Base-by-base conservation (phyloP, 2,329 filamentous ascomycete species). In the Cladobotryum protrusum region DNA sequence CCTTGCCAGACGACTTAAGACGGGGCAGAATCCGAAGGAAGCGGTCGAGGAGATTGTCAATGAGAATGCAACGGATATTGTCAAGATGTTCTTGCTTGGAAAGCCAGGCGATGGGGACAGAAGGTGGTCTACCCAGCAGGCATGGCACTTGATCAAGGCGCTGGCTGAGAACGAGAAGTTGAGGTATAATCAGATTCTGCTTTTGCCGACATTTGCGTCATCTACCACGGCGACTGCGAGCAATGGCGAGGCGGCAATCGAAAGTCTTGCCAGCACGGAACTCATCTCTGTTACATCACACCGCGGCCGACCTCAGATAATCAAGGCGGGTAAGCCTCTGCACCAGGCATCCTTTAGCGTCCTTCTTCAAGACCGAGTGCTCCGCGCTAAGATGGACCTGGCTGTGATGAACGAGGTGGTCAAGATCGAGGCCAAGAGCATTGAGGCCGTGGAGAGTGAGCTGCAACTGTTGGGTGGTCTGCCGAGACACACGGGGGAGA, bases 21-120 rank as follows among this genome's bases (percentile, higher is more conserved):
- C 86, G 1, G 92, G 93, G 14, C 90, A 96, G 65, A 86, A 79
- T 2, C 93, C 93, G 1, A 79, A 77, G 55, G 78, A 86, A 57
- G 93, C 93, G 3, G 85, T 96, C 2, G 75, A 83, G 18, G 90
- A 96, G 56, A 97, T 99, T 54, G 86, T 96, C 48, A 84, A 89
- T 48, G 89, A 96, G 63, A 87, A 86, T 15, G 87, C 90, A 1
- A 88, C 87, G 0, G 93, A 97, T 63, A 91, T 97, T 43, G 72
- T 96, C 54, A 95, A 96, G 63, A 90, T 96, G 77, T 97, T 91
- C 70, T 80, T 99, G 29, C 74, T 95, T 61, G 80, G 82, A 42
- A 79, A 79, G 45, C 63, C 72, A 2, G 65, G 63, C 14, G 64
- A 70, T 14, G 66, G 68, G 4, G 71, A 75, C 37, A 78, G 79